Evolutionary conservation across 1,139 yeast genomes (phyloP), one percentile per base, ranked within the genome.

Genomic region (Blastobotrys petasosporus): DNA sequence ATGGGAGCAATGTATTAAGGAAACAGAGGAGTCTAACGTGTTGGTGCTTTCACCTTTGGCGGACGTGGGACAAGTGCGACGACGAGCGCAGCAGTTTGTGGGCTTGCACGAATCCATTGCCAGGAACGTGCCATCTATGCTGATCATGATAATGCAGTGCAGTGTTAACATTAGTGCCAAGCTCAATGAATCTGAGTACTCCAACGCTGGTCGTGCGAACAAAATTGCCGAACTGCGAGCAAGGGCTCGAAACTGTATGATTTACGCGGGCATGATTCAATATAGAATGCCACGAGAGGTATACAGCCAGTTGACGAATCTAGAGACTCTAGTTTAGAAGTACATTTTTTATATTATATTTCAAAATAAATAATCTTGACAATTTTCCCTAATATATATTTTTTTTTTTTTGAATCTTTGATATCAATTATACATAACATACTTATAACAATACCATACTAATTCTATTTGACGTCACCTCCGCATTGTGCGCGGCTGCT

Each of bases 251-350:
- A 87, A 87, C 63, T 84, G 95, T 65, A 87, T 90, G 87, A 79
- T 90, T 2, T 94, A 84, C 64, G 95, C 97, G 10, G 97, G 97
- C 47, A 84, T 92, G 82, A 85, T 92, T 35, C 96, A 88, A 66
- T 90, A 86, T 66, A 81, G 85, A 62, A 87, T 92, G 95, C 95
- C 97, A 4, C 75, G 94, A 52, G 97, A 90, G 59, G 82, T 88
- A 0, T 88, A 86, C 63, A 78, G 87, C 56, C 74, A 79, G 44
- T 69, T 88, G 59, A 82, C 87, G 39, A 78, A 76, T 53, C 70
- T 88, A 51, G 96, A 87, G 62, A 50, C 44, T 7, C 42, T 31
- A 12, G 45, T 47, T 6, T 47, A 47, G 32, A n/a, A 20, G 25
- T 7, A 20, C 25, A 20, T 20, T 20, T 20, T 4, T n/a, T n/a